Conservation (phyloP, 768 basidiomycete genomes). For the Xerocomus potaroensis region DNA sequence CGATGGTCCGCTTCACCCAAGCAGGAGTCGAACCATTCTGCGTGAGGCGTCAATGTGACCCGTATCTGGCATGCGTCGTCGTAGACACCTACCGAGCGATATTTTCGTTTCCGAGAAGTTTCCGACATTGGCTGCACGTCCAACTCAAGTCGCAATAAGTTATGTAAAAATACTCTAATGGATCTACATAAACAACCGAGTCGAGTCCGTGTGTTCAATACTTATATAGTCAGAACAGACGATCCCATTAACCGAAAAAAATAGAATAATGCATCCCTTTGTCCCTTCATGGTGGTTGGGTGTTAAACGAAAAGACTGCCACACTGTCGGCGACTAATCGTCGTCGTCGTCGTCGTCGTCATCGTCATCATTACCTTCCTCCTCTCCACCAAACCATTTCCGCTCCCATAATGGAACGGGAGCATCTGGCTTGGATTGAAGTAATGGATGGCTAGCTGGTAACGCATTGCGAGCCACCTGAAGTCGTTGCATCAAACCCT, state of each 20-base stretch:
- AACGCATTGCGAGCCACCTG: constrained; percentile 54
- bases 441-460: constrained; percentile 57
- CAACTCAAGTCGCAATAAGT: not conserved
- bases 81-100: constrained; percentile 41
- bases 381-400: constrained; percentile 76
- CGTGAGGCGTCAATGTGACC: constrained; percentile 1
- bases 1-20: constrained; percentile 61
- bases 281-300: constrained; percentile 2
- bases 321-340: too few relatives aligned
- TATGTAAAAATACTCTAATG: constrained; percentile 7
- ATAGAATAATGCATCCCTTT: constrained; percentile 19
- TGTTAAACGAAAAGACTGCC: not conserved
- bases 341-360: constrained; percentile 51
- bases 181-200: constrained; percentile 17
- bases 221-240: constrained; percentile 4
- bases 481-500: constrained; percentile 53
- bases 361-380: constrained; percentile 42
- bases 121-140: constrained; percentile 9
- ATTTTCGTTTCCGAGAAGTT: constrained; percentile 41
- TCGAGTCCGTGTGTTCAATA: constrained; percentile 6
- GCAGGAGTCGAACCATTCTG: constrained; percentile 62
- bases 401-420: constrained; percentile 67
- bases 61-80: not conserved
- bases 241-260: constrained; percentile 25
- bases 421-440: constrained; percentile 28